Conservation (phyloP, 371 early-diverging fungal genomes). For the Mortierella sp. region DNA sequence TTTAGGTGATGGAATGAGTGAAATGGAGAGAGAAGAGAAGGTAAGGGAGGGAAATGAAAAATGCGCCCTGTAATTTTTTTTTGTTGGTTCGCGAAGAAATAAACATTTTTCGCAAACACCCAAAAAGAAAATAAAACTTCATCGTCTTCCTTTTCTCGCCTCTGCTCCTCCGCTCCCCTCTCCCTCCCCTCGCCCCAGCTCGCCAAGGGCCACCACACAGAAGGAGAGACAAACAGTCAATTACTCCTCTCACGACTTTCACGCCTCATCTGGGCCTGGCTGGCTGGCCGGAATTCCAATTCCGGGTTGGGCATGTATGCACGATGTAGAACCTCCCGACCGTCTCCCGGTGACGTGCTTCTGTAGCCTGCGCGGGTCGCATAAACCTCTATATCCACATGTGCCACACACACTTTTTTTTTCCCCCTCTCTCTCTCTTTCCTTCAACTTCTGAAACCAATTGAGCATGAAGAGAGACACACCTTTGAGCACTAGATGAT, state of each 20-base stretch:
- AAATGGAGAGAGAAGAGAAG: not conserved
- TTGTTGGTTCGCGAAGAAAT: not conserved
- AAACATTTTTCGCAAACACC: not conserved
- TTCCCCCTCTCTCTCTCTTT: too few species aligned
- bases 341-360: not conserved
- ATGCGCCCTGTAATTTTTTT: not conserved
- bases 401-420: too few species aligned
- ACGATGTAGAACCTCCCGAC: not conserved
- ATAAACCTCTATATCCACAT: too few species aligned
- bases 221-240: too few species aligned
- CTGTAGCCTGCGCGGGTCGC: not conserved
- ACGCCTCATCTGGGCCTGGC: not conserved
- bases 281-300: slow-evolving; percentile 9
- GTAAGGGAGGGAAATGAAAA: not conserved
- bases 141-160: not conserved
- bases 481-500: not conserved
- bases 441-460: too few species aligned
- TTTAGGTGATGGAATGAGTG: not conserved
- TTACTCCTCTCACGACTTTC: not conserved
- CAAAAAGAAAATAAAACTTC: not conserved
- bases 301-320: not conserved
- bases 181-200: not conserved
- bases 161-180: too few species aligned
- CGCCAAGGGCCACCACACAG: not conserved
- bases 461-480: not conserved